phyloP scores from a whole-genome alignment of 176 grass and related monocot genomes.

The Poa annua region DNA sequence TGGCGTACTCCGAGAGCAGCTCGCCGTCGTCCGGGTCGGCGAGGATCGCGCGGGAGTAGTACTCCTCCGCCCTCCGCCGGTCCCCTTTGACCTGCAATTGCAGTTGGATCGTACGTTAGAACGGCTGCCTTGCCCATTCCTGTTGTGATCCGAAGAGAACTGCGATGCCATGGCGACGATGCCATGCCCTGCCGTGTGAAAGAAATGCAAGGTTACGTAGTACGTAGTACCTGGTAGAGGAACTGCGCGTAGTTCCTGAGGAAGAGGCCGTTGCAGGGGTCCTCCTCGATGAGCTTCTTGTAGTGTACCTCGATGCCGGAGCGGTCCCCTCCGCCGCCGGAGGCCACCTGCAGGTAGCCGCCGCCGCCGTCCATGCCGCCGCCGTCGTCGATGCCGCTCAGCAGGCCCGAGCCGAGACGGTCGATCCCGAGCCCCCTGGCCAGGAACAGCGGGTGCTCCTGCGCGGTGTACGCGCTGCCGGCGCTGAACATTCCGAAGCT shows the following conservation, averaged over 20 bases:
- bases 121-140: background rate
- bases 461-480: slow-evolving; percentile 24
- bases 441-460: slow-evolving; percentile 72
- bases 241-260: slow-evolving; percentile 81
- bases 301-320: slow-evolving; percentile 77
- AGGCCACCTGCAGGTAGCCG: slow-evolving; percentile 20
- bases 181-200: no score
- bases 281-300: slow-evolving; percentile 85
- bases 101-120: background rate
- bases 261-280: slow-evolving; percentile 80
- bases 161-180: no score
- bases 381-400: background rate
- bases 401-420: slow-evolving; percentile 63
- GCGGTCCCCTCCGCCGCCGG: slow-evolving; percentile 54
- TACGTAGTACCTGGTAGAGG: no score
- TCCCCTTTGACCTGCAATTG: slow-evolving; percentile 61
- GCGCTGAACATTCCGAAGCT: slow-evolving; percentile 33
- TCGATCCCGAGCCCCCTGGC: slow-evolving; percentile 93
- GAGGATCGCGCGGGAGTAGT: slow-evolving; percentile 88
- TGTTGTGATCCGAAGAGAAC: background rate
- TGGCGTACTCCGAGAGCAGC: slow-evolving; percentile 87
- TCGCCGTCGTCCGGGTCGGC: slow-evolving; percentile 79
- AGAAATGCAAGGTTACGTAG: no score
- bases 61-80: slow-evolving; percentile 74
- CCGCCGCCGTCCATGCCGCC: background rate